phyloP scores from a whole-genome alignment of 176 grass and related monocot species.

The maize (Zea mays) region Zm-B73-REFERENCE-NAM-5.0 NC_050099.1:84864501-84865000 shows the following conservation, averaged over 20 bases:
- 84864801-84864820: conserved; percentile 73
- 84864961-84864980: conserved; percentile 89
- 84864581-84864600: neutral
- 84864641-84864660: conserved; percentile 94
- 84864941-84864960: conserved; percentile 89
- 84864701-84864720: conserved; percentile 76
- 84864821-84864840: conserved; percentile 92
- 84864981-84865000: conserved; percentile 82
- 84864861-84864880: conserved; percentile 85
- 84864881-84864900: conserved; percentile 93
- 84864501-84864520: conserved; percentile 66
- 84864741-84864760: conserved; percentile 82
- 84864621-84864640: neutral
- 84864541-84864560: neutral
- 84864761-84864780: conserved; percentile 77
- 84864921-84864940: conserved; percentile 76
- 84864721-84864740: conserved; percentile 79
- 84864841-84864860: conserved; percentile 90
- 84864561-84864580: neutral
- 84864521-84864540: conserved; percentile 95
- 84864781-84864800: conserved; percentile 72
- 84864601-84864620: neutral
- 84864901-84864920: conserved; percentile 84
- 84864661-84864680: conserved; percentile 97
- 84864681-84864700: conserved; percentile 73